These are phyloP conservation scores for Rutstroemia sp. DNA, from an alignment of 2,329 filamentous ascomycete genomes.

Conservation along the genomic window DNA sequence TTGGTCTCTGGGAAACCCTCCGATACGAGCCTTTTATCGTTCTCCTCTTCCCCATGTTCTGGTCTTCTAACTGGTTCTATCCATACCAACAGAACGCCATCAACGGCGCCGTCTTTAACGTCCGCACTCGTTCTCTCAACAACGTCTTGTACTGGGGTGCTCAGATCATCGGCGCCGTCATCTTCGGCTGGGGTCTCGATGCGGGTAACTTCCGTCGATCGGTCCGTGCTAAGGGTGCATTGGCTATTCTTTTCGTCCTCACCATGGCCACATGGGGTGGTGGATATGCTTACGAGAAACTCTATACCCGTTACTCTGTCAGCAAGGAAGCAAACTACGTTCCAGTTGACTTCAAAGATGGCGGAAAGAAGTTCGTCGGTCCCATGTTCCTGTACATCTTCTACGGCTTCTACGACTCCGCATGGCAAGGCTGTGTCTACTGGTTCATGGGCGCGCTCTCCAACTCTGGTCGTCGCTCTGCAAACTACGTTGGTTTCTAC, in stretches of 20 bases:
- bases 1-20: constrained; percentile 69
- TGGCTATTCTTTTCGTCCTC: constrained; percentile 54
- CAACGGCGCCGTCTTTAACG: constrained; percentile 64
- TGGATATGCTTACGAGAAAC: constrained; percentile 71
- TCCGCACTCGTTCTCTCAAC: constrained; percentile 69
- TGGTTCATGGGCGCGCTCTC: constrained; percentile 94
- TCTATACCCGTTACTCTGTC: constrained; percentile 40
- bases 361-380: constrained; percentile 54
- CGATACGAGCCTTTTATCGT: constrained; percentile 64
- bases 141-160: constrained; percentile 70
- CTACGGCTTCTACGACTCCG: constrained; percentile 82
- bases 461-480: constrained; percentile 86
- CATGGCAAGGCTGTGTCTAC: constrained; percentile 86
- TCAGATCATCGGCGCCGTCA: constrained; percentile 68
- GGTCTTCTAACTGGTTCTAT: constrained; percentile 74
- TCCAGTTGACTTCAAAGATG: constrained; percentile 55
- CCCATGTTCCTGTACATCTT: constrained; percentile 88
- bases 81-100: constrained; percentile 72
- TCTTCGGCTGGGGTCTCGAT: constrained; percentile 69
- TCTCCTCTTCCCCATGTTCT: constrained; percentile 74
- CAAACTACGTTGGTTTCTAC: constrained; percentile 88
- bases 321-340: constrained; percentile 11
- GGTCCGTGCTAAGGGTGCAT: constrained; percentile 57
- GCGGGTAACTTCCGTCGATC: constrained; percentile 50
- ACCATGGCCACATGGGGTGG: constrained; percentile 79